These are phyloP conservation scores for Citrus reticulata DNA, from an alignment of 345 rosid genomes.

Conservation along the genomic window DNA sequence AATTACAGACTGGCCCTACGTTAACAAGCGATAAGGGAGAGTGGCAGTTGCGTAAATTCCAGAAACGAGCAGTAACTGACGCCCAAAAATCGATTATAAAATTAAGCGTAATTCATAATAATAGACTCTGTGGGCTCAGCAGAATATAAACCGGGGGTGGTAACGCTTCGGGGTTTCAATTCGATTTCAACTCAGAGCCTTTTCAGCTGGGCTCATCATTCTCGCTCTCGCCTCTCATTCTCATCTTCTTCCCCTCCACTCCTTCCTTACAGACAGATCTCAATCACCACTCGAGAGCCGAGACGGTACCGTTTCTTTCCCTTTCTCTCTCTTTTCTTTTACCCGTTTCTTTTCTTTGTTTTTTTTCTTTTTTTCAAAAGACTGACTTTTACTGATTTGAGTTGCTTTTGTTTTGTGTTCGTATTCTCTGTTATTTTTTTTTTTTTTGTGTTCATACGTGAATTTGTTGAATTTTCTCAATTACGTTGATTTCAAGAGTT, in stretches of 20 bases:
- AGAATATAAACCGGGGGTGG: not conserved
- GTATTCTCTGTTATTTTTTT: too few species aligned
- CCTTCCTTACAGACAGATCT: not conserved
- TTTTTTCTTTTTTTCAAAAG: too few species aligned
- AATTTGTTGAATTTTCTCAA: not conserved
- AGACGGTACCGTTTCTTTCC: constrained; percentile 2
- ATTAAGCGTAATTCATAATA: not conserved
- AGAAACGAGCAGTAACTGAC: not conserved
- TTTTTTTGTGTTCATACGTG: not conserved
- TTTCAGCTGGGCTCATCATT: not conserved
- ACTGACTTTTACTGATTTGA: not conserved
- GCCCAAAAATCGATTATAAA: not conserved
- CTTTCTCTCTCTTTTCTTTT: not conserved
- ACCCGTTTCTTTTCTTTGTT: too few species aligned
- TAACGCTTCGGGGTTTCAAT: not conserved
- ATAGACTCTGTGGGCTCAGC: not conserved
- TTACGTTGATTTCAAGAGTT: not conserved
- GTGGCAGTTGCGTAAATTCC: not conserved
- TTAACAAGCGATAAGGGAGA: not conserved
- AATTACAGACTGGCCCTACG: not conserved
- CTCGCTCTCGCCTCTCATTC: too few species aligned
- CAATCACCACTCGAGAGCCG: not conserved
- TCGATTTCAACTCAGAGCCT: not conserved
- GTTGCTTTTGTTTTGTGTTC: too few species aligned
- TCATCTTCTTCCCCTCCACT: not conserved